Base-by-base conservation (phyloP, 2,329 filamentous ascomycete species). In the Exserohilum turcica region DNA sequence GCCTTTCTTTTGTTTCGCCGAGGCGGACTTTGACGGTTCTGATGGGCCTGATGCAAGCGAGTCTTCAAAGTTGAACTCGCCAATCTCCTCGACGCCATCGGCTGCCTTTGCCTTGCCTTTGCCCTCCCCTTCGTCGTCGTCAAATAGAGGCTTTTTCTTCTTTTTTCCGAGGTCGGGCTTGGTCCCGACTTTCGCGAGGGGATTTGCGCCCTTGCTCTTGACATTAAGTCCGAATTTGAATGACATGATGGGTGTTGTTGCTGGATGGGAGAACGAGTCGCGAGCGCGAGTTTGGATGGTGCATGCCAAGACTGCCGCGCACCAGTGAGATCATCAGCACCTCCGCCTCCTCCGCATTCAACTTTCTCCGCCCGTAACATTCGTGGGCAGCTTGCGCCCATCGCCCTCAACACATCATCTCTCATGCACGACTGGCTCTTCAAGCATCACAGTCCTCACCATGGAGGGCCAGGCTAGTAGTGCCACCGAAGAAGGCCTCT, bases 211-310 rank as follows among this genome's bases (percentile, higher is more conserved):
- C 71, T 87, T 89, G 66, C 85, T 87, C 43, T 80, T 74, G 38
- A 85, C 62, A 65, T 83, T 88, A 33, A 89, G 79, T 44, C 86
- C 86, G 61, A 81, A 82, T 16, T 79, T 80, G 46, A 84, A 75
- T 13, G 72, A 67, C 73, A 74, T 74, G 56, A 33, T 65, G 61
- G 10, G 32, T 45, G 48, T 27, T 46, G 63, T 39, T 32, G 48
- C 46, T 48, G 31, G 21, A 35, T 43, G 43, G 44, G 31, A 35
- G 36, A 24, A 33, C 19, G 38, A 35, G 44, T 16, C 21, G 39
- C 39, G 36, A 33, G 21, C 27, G 40, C 42, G 38, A 43, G 33
- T 50, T 43, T 9, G 48, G 52, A 42, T 52, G 45, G 27, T 16
- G 18, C 33, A 31, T 48, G 67, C 67, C 67, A 70, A 66, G 64